A percentile compares a stretch with the other conserved stretches of the same genome.
Conservation (phyloP, 140 eudicot genomes). For the Flaveria floridana region DNA sequence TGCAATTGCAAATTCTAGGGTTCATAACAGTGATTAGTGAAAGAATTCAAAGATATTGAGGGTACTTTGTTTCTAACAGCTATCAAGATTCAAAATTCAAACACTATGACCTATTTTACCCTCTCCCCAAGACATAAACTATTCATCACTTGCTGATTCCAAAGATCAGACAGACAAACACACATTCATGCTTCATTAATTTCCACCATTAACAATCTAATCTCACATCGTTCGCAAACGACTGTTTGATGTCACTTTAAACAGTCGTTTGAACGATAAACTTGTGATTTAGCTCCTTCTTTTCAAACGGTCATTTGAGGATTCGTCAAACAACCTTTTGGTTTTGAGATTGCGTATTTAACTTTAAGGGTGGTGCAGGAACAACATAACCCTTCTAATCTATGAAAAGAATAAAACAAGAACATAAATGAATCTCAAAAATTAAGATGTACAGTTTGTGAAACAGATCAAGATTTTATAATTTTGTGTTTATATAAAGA, state of each 20-base stretch:
- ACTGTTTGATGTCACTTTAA: no score
- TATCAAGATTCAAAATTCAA: constrained; percentile 17
- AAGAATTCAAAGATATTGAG: constrained; percentile 31
- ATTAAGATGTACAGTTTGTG: no score
- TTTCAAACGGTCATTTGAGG: no score
- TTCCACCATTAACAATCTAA: not conserved
- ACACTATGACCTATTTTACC: constrained; percentile 18
- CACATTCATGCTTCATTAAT: constrained; percentile 17
- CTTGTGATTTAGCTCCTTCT: no score
- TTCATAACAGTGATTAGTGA: constrained; percentile 31
- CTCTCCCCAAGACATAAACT: constrained; percentile 36
- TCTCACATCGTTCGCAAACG: no score
- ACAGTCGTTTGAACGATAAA: no score
- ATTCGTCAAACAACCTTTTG: no score
- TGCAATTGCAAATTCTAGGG: constrained; percentile 37
- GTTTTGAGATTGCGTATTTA: no score
- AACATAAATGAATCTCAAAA: constrained; percentile 10
- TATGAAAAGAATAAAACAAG: not conserved
- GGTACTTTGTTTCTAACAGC: constrained; percentile 27
- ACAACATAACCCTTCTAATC: not conserved
- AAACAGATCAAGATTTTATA: not conserved
- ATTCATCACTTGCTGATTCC: constrained; percentile 33
- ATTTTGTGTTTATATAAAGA: constrained; percentile 2
- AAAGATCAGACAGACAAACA: constrained; percentile 11
- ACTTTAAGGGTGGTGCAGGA: no score